A percentile compares a stretch with the other conserved stretches of the same genome.
These are phyloP conservation scores for Viridothelium virens DNA, from an alignment of 495 filamentous ascomycete species.

Conservation along the genomic window DNA sequence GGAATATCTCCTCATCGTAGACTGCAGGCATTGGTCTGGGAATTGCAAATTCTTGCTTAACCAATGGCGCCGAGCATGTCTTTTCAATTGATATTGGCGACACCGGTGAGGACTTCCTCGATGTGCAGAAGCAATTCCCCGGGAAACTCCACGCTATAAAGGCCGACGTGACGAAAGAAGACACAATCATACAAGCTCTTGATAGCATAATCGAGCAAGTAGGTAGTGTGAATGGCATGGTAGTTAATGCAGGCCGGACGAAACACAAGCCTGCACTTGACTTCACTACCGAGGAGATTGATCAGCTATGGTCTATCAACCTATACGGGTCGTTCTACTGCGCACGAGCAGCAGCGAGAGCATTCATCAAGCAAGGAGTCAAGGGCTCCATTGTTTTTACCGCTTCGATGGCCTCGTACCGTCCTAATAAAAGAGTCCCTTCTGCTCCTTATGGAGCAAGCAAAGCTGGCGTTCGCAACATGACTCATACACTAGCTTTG, in stretches of 20 bases:
- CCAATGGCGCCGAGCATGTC: slow-evolving; percentile 19
- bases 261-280: slow-evolving; percentile 25
- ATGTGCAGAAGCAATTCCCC: slow-evolving; percentile 16
- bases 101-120: slow-evolving; percentile 16
- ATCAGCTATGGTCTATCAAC: slow-evolving; percentile 21
- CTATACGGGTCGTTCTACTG: slow-evolving; percentile 22
- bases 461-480: slow-evolving; percentile 21
- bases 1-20: not conserved
- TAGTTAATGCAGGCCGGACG: slow-evolving; percentile 21
- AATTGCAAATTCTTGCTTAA: slow-evolving; percentile 19
- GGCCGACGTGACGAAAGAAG: slow-evolving; percentile 22
- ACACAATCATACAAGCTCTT: slow-evolving; percentile 14
- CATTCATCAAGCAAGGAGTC: slow-evolving; percentile 20
- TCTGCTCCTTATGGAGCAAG: slow-evolving; percentile 21
- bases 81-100: slow-evolving; percentile 21
- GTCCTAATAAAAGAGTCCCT: slow-evolving; percentile 19
- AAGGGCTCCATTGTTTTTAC: slow-evolving; percentile 23
- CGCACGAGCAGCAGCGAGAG: slow-evolving; percentile 21
- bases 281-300: slow-evolving; percentile 24
- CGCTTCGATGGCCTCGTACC: slow-evolving; percentile 20
- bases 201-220: slow-evolving; percentile 17
- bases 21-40: slow-evolving; percentile 19
- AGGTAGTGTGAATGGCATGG: slow-evolving; percentile 19
- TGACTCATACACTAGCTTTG: slow-evolving; percentile 22
- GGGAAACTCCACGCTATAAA: slow-evolving; percentile 16